phyloP scores from a whole-genome alignment of 352 stramenopile genomes.

The Phytophthora fragariae region DNA sequence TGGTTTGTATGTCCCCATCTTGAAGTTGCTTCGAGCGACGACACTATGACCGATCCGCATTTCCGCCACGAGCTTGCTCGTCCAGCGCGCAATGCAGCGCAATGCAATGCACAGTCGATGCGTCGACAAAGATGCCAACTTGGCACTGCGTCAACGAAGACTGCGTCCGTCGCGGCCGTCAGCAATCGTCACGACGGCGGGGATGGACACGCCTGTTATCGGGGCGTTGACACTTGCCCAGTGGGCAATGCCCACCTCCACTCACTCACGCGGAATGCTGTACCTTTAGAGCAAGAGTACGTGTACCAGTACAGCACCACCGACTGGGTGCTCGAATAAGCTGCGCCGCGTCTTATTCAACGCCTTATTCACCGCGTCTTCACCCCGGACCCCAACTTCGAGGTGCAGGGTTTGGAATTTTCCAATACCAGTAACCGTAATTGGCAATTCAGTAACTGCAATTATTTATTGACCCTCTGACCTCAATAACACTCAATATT shows the following conservation, averaged over 20 bases:
- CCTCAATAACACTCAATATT: too few species aligned
- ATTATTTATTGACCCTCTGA: too few species aligned
- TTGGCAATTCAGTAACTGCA: too few species aligned
- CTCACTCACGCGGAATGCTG: slow-evolving; percentile 16
- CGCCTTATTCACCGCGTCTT: slow-evolving; percentile 11
- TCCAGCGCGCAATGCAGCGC: not conserved
- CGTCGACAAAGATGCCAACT: slow-evolving; percentile 4
- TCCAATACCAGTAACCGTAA: too few species aligned
- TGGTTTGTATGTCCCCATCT: slow-evolving; percentile 17
- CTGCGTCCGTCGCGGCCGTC: slow-evolving; percentile 14
- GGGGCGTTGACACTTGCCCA: slow-evolving; percentile 23
- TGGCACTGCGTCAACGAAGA: not conserved
- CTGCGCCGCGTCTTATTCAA: slow-evolving; percentile 6
- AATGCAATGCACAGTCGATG: not conserved
- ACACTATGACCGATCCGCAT: slow-evolving; percentile 1
- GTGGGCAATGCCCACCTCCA: not conserved
- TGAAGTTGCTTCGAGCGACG: slow-evolving; percentile 20
- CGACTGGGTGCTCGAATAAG: not conserved
- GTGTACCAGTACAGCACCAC: not conserved
- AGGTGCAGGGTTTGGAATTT: too few species aligned
- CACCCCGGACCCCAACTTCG: not conserved
- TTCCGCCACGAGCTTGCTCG: not conserved
- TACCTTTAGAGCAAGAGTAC: slow-evolving; percentile 17
- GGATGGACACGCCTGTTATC: slow-evolving; percentile 24
- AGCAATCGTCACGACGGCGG: slow-evolving; percentile 26